Percentiles rank a stretch among this genome's conserved stretches.
Conservation (phyloP, 2,329 filamentous ascomycete species). For the Alternaria brassicicola region DNA sequence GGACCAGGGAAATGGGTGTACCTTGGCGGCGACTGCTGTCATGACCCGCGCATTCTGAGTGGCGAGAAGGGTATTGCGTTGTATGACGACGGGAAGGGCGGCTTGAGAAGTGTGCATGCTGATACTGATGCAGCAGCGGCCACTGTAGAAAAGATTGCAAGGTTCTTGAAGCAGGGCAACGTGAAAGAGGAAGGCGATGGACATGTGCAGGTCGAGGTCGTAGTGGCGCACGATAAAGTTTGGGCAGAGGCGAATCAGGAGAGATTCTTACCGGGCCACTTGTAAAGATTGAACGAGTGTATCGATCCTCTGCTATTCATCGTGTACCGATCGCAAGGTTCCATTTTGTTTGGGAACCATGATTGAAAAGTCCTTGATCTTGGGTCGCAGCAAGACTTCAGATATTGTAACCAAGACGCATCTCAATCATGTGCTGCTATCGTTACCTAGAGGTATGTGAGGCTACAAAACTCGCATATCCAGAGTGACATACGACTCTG, state of each 20-base stretch:
- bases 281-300: conserved; percentile 4
- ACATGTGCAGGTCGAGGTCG: conserved; percentile 51
- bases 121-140: conserved; percentile 54
- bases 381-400: neutral
- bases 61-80: conserved; percentile 60
- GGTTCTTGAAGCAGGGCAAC: conserved; percentile 38
- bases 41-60: conserved; percentile 58
- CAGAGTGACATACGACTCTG: too few relatives aligned
- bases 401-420: too few relatives aligned
- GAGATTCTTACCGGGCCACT: conserved; percentile 35
- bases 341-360: too few relatives aligned
- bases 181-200: conserved; percentile 29
- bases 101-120: conserved; percentile 58
- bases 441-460: too few relatives aligned
- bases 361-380: too few relatives aligned
- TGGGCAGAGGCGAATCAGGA: conserved; percentile 53
- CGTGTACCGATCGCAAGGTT: too few relatives aligned
- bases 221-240: conserved; percentile 58
- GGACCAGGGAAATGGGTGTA: conserved; percentile 53
- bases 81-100: conserved; percentile 56
- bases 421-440: too few relatives aligned
- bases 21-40: conserved; percentile 61
- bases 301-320: too few relatives aligned
- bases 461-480: too few relatives aligned
- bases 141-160: conserved; percentile 52